Evolutionary conservation across 352 stramenopile species (phyloP).

Genomic region (Phytophthora sansomeana): DNA sequence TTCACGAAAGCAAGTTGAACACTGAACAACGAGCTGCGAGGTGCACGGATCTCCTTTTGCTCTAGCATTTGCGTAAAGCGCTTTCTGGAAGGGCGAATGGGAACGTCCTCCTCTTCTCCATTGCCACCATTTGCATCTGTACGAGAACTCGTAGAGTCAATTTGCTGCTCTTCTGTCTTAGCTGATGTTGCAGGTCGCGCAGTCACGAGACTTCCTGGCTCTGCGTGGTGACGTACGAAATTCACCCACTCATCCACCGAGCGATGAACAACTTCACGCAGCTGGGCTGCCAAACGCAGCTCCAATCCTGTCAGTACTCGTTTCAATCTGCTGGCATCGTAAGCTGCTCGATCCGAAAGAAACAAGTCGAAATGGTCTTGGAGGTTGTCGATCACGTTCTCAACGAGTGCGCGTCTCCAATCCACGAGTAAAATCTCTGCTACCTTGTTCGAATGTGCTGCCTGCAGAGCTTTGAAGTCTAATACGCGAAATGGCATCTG

Average conservation of each 20-base stretch:
- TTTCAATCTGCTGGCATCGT: conserved; percentile 62
- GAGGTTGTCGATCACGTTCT: conserved; percentile 94
- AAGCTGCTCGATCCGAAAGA: conserved; percentile 77
- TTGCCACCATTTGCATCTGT: conserved; percentile 1
- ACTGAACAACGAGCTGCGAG: conserved; percentile 83
- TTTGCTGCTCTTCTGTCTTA: conserved; percentile 8
- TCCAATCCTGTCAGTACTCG: conserved; percentile 88
- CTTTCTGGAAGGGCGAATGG: conserved; percentile 8
- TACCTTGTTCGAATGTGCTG: conserved; percentile 75
- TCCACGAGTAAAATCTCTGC: conserved; percentile 85
- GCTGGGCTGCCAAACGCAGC: conserved; percentile 85
- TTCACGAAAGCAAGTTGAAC: conserved; percentile 72
- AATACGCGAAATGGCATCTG: conserved; percentile 86
- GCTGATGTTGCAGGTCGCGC: not conserved
- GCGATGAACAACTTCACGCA: conserved; percentile 72
- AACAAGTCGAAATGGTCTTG: conserved; percentile 96
- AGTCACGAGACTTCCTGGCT: conserved; percentile 1
- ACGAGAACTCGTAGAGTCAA: conserved; percentile 4
- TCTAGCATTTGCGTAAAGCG: conserved; percentile 6
- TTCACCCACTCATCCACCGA: conserved; percentile 69
- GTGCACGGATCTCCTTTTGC: conserved; percentile 47
- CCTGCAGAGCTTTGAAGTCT: conserved; percentile 87
- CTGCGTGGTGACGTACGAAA: conserved; percentile 52
- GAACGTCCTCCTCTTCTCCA: conserved; percentile 16
- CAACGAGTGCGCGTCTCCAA: conserved; percentile 90